Evolutionary conservation across 2,329 filamentous ascomycete species (phyloP).

Genomic region (Dothistroma septosporum): DNA sequence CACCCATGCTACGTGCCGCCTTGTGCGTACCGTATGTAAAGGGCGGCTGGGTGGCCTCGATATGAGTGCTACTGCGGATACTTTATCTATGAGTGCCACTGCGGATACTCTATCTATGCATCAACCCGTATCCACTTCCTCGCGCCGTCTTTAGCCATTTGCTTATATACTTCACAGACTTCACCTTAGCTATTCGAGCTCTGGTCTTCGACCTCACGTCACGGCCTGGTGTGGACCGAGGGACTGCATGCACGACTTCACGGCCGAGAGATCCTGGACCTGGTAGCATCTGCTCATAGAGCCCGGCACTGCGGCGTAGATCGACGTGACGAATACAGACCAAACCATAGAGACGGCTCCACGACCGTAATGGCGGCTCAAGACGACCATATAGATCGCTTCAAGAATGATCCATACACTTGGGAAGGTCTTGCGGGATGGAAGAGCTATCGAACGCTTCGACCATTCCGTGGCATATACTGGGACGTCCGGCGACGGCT

Average conservation of each 20-base stretch:
- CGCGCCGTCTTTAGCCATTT: neutral
- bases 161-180: neutral
- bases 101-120: neutral
- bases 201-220: neutral
- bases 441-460: constrained; percentile 37
- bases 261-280: neutral
- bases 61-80: neutral
- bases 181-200: neutral
- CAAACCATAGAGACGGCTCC: neutral
- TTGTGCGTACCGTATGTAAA: neutral
- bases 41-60: neutral
- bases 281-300: neutral
- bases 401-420: constrained; percentile 35
- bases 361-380: constrained; percentile 3
- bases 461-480: constrained; percentile 52
- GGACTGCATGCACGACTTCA: neutral
- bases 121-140: neutral
- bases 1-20: neutral
- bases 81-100: neutral
- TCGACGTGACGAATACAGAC: neutral
- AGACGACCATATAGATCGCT: constrained; percentile 12
- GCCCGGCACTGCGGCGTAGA: neutral
- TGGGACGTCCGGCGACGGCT: constrained; percentile 50
- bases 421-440: constrained; percentile 36
- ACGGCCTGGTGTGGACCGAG: neutral